Conservation (phyloP, 176 grass and related monocot genomes). For the Oryza coarctata region DNA sequence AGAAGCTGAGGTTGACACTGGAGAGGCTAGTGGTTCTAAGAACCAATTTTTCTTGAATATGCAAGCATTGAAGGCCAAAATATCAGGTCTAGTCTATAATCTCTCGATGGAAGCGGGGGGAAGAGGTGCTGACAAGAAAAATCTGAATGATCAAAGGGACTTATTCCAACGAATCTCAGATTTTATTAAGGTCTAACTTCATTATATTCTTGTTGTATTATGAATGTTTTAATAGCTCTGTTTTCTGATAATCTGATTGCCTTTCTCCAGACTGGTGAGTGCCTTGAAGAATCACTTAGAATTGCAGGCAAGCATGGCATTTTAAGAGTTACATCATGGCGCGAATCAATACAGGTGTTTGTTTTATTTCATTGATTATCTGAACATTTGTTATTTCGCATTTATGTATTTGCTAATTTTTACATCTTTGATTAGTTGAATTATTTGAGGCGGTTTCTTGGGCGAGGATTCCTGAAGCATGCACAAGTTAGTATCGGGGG, state of each 20-base stretch:
- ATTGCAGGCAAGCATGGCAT: constrained; percentile 63
- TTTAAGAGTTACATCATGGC: constrained; percentile 82
- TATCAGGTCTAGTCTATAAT: constrained; percentile 55
- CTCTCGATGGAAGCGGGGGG: constrained; percentile 86
- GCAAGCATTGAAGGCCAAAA: constrained; percentile 89
- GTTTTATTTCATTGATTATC: neutral
- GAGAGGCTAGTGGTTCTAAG: constrained; percentile 51
- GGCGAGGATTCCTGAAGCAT: constrained; percentile 92
- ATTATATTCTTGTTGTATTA: neutral
- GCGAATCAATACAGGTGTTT: constrained; percentile 75
- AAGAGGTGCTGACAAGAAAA: constrained; percentile 95
- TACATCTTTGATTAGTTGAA: constrained; percentile 55
- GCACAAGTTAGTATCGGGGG: constrained; percentile 51
- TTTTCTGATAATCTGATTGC: too few species aligned
- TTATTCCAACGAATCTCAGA: constrained; percentile 83
- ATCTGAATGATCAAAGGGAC: constrained; percentile 82
- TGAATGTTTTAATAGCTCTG: neutral
- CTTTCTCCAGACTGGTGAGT: constrained; percentile 50
- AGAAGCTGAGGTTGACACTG: constrained; percentile 36
- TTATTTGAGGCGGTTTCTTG: constrained; percentile 74
- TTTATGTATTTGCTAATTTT: constrained; percentile 30
- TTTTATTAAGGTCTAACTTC: constrained; percentile 69
- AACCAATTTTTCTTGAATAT: constrained; percentile 65
- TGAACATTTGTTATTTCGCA: neutral
- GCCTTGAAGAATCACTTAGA: constrained; percentile 72